Percentiles rank a stretch among this genome's conserved stretches.
These are phyloP conservation scores for Cruciata laevipes DNA, from an alignment of 257 asterid species.

Conservation along the genomic window DNA sequence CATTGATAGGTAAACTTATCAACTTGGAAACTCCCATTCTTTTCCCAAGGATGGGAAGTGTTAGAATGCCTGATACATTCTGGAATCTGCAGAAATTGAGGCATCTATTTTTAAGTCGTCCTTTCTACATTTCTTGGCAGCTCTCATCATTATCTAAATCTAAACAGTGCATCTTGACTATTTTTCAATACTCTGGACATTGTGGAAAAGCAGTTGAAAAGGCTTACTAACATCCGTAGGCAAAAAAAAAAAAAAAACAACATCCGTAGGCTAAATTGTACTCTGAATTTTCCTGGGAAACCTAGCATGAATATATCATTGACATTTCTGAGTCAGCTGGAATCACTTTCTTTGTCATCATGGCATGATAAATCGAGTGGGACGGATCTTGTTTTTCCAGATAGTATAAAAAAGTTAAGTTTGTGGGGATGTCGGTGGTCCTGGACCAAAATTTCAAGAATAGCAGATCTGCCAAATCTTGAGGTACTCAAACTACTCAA, in stretches of 20 bases:
- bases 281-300: neutral
- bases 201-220: neutral
- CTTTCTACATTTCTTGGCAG: no score
- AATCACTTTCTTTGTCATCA: neutral
- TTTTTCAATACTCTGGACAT: no score
- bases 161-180: neutral
- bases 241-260: no score
- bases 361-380: no score
- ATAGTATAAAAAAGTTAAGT: neutral
- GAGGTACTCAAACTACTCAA: constrained; percentile 7
- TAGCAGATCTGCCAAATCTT: constrained; percentile 1
- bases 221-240: no score
- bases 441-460: neutral
- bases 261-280: constrained; percentile 2
- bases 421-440: neutral
- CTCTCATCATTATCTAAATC: no score
- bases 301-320: neutral
- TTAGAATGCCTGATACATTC: neutral
- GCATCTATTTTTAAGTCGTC: neutral
- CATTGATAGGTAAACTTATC: neutral
- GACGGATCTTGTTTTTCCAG: neutral
- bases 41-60: neutral
- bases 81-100: neutral
- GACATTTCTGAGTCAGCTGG: neutral
- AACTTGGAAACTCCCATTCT: neutral